Conservation (phyloP, 192 early-diverging fungal species). For the Coemansia sp. region DNA sequence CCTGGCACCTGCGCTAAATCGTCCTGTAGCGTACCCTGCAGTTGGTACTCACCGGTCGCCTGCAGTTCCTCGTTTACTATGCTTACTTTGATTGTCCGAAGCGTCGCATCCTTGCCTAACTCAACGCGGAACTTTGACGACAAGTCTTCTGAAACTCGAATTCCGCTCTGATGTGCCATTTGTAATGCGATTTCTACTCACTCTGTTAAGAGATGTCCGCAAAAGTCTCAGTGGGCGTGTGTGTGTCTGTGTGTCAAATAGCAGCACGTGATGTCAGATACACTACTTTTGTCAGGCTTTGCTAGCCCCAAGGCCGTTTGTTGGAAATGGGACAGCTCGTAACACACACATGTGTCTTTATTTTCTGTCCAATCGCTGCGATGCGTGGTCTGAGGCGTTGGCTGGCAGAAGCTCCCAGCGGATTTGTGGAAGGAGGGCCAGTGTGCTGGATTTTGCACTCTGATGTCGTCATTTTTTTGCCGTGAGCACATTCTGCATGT, state of each 20-base stretch:
- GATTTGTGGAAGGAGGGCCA: too few relatives aligned
- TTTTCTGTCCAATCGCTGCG: neutral
- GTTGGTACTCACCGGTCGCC: slow-evolving; percentile 29
- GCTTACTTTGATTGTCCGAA: slow-evolving; percentile 53
- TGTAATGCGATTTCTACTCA: neutral
- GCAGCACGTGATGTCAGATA: neutral
- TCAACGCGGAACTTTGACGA: slow-evolving; percentile 21
- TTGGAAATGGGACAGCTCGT: too few relatives aligned
- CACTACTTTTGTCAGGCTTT: too few relatives aligned
- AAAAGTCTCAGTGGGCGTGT: too few relatives aligned
- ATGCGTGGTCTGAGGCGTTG: neutral
- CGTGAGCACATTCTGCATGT: neutral
- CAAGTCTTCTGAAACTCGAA: slow-evolving; percentile 32
- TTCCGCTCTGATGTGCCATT: slow-evolving; percentile 53
- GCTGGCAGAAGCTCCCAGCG: neutral
- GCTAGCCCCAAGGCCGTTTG: too few relatives aligned
- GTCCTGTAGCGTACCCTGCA: slow-evolving; percentile 48
- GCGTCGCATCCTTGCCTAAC: slow-evolving; percentile 11
- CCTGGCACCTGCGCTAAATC: slow-evolving; percentile 56
- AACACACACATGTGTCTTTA: neutral
- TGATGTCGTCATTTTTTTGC: neutral
- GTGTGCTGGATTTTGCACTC: neutral
- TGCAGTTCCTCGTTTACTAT: slow-evolving; percentile 54
- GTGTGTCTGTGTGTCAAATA: neutral
- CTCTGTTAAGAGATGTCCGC: neutral